Conservation (phyloP, 140 eudicot genomes). For the Bidens hawaiensis region DNA sequence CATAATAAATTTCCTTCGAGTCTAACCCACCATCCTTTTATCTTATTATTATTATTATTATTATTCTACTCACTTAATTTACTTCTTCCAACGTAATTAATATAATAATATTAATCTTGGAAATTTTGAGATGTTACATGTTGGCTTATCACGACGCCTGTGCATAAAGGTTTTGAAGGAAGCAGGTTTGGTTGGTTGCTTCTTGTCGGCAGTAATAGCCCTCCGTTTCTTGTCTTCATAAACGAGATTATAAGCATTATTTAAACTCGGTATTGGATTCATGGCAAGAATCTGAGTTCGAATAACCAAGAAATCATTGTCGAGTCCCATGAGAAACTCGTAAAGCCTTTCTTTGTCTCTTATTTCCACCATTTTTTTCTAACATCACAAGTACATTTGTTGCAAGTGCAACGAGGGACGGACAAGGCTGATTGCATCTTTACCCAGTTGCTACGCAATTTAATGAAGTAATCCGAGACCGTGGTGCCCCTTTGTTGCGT, state of each 20-base stretch:
- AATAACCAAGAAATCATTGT: background rate
- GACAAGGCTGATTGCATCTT: background rate
- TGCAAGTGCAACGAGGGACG: background rate
- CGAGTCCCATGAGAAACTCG: constrained; percentile 2
- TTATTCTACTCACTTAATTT: no score
- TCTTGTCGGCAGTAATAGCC: background rate
- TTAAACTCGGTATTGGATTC: background rate
- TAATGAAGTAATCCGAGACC: background rate
- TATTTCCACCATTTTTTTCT: background rate
- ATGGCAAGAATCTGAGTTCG: background rate
- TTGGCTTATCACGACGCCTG: no score
- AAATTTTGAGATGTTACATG: no score
- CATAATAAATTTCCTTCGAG: no score
- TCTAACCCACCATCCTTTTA: no score
- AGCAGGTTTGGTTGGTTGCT: no score
- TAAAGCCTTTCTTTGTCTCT: background rate
- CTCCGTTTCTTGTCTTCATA: background rate
- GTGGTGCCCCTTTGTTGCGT: background rate
- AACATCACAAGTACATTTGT: background rate
- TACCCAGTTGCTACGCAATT: background rate
- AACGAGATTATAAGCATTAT: background rate
- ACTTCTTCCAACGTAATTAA: no score
- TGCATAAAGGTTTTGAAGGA: no score
- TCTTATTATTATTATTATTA: no score
- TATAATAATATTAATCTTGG: no score